Evolutionary conservation across 2,329 filamentous ascomycete genomes (phyloP).

Genomic region (Paraconiothyrium sp.): DNA sequence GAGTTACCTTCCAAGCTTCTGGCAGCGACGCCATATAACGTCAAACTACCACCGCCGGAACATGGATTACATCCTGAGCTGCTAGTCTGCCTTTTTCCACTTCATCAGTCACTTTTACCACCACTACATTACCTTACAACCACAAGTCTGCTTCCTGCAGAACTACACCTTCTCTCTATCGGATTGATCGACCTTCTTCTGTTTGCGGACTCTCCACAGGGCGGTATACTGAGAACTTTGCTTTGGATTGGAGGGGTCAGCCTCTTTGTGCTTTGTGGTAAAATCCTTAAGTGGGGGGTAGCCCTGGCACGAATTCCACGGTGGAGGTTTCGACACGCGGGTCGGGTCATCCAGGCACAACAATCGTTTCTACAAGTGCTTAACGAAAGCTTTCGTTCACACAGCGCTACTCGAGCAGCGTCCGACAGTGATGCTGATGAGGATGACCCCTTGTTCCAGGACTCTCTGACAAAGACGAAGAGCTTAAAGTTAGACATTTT

Average conservation of each 20-base stretch:
- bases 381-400: slow-evolving; percentile 44
- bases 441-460: slow-evolving; percentile 41
- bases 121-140: slow-evolving; percentile 84
- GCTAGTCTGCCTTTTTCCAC: slow-evolving; percentile 76
- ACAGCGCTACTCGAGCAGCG: slow-evolving; percentile 27
- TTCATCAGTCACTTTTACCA: slow-evolving; percentile 80
- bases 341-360: slow-evolving; percentile 53
- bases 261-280: slow-evolving; percentile 76
- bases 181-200: slow-evolving; percentile 83
- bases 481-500: slow-evolving; percentile 42
- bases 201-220: slow-evolving; percentile 72
- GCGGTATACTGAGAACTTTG: slow-evolving; percentile 54
- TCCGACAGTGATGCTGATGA: slow-evolving; percentile 60
- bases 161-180: slow-evolving; percentile 86
- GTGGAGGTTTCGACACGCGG: slow-evolving; percentile 80
- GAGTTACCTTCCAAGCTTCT: slow-evolving; percentile 46
- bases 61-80: slow-evolving; percentile 64
- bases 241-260: slow-evolving; percentile 73
- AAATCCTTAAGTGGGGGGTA: slow-evolving; percentile 84
- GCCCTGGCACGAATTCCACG: slow-evolving; percentile 86
- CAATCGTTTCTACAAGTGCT: slow-evolving; percentile 56
- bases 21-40: slow-evolving; percentile 46
- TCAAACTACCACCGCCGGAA: slow-evolving; percentile 42
- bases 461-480: slow-evolving; percentile 35
- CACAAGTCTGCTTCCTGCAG: slow-evolving; percentile 85